Conservation (phyloP, 352 stramenopile species). For the Phytophthora citricola region DNA sequence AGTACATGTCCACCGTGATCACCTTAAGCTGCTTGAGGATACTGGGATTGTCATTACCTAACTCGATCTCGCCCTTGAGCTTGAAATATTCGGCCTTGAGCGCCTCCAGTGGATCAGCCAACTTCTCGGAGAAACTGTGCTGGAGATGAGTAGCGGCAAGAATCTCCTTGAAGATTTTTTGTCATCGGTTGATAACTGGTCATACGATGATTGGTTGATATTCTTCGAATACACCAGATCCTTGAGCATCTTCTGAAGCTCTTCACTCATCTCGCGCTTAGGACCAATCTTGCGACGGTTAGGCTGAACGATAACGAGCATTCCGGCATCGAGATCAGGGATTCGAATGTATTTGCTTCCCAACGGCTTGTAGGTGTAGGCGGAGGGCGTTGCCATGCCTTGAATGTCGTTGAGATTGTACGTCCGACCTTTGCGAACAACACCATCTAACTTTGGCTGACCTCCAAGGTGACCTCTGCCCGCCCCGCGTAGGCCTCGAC, state of each 20-base stretch:
- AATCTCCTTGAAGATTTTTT: slow-evolving; percentile 20
- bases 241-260: slow-evolving; percentile 13
- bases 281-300: slow-evolving; percentile 7
- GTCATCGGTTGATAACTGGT: slow-evolving; percentile 12
- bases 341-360: slow-evolving; percentile 25
- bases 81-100: slow-evolving; percentile 21
- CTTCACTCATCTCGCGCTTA: slow-evolving; percentile 16
- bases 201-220: slow-evolving; percentile 12
- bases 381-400: slow-evolving; percentile 4
- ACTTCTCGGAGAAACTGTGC: slow-evolving; percentile 8
- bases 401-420: slow-evolving; percentile 33
- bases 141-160: slow-evolving; percentile 15
- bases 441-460: slow-evolving; percentile 7
- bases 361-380: slow-evolving; percentile 3
- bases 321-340: slow-evolving; percentile 12
- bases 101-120: background rate
- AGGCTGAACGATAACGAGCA: slow-evolving; percentile 14
- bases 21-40: background rate
- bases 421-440: slow-evolving; percentile 4
- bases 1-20: slow-evolving; percentile 27
- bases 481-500: background rate
- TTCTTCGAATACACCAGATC: slow-evolving; percentile 8
- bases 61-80: slow-evolving; percentile 21
- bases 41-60: slow-evolving; percentile 26
- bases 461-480: background rate